Conservation (phyloP, 2,329 filamentous ascomycete genomes). For the Emergomyces pasteurianus region DNA sequence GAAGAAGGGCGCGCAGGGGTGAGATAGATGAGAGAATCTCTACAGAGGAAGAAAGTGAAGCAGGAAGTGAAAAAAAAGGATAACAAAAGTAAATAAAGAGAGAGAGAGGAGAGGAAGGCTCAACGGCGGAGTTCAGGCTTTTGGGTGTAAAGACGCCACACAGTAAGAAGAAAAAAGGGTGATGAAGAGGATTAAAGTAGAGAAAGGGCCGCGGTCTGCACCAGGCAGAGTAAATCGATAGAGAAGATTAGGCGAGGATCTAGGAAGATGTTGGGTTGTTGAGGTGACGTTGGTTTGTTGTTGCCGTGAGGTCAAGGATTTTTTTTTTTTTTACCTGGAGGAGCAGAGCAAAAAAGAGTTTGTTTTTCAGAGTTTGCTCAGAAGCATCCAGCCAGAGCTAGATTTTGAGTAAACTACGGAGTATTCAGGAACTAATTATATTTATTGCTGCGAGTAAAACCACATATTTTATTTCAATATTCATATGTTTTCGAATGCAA, state of each 20-base stretch:
- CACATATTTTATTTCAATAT: not conserved
- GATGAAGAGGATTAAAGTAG: not conserved
- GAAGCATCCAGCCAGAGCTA: not conserved
- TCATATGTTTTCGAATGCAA: no score
- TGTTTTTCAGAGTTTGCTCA: not conserved
- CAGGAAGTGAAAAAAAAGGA: not conserved
- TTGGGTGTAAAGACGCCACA: not conserved
- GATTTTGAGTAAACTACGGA: no score
- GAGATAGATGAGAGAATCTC: not conserved
- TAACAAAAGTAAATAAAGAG: not conserved
- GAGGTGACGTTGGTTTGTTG: not conserved
- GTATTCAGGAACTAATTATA: not conserved
- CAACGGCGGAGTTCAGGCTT: not conserved
- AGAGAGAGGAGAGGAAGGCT: slow-evolving; percentile 1
- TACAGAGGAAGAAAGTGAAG: not conserved
- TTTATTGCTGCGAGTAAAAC: not conserved
- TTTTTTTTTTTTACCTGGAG: not conserved
- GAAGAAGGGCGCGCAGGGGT: not conserved
- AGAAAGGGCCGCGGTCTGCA: slow-evolving; percentile 6
- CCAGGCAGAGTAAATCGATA: slow-evolving; percentile 10
- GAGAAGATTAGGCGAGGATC: not conserved
- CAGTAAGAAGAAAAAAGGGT: not conserved
- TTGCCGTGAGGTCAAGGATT: not conserved
- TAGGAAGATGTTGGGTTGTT: not conserved
- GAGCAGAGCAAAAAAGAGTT: not conserved